phyloP scores from a whole-genome alignment of 2,329 filamentous ascomycete genomes.

The Teratosphaeria zuluensis region DNA sequence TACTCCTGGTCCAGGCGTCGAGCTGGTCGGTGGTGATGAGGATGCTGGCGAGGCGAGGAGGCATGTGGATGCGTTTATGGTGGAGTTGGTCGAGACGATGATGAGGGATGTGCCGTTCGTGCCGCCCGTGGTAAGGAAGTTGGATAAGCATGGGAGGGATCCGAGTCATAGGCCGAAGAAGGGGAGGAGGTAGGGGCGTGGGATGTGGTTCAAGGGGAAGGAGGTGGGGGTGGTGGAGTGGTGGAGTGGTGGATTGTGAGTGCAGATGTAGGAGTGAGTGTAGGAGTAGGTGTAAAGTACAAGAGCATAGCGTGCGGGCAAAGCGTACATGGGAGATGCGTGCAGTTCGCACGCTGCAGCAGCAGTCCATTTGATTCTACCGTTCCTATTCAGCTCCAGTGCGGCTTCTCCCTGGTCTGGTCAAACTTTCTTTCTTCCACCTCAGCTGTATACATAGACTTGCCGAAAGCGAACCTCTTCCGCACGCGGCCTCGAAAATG shows the following conservation, averaged over 20 bases:
- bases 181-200: constrained; percentile 16
- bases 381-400: too few species aligned
- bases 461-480: too few species aligned
- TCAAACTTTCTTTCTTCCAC: too few species aligned
- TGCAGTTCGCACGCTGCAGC: neutral
- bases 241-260: too few species aligned
- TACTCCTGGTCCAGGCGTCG: constrained; percentile 22
- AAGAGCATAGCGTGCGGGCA: neutral
- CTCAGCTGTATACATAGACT: too few species aligned
- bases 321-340: neutral
- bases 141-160: constrained; percentile 28
- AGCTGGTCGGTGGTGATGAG: constrained; percentile 34
- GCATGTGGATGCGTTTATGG: constrained; percentile 56
- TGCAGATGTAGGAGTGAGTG: too few species aligned
- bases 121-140: constrained; percentile 23
- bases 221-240: neutral
- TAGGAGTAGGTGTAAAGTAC: neutral
- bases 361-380: too few species aligned
- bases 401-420: too few species aligned
- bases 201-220: too few species aligned
- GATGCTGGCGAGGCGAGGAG: constrained; percentile 43
- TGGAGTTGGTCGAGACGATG: constrained; percentile 22
- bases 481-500: too few species aligned
- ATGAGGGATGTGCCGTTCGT: constrained; percentile 22
- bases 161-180: constrained; percentile 27